Evolutionary conservation across 78 protist genomes (phyloP).

Genomic region (Chrysochromulina parva): DNA sequence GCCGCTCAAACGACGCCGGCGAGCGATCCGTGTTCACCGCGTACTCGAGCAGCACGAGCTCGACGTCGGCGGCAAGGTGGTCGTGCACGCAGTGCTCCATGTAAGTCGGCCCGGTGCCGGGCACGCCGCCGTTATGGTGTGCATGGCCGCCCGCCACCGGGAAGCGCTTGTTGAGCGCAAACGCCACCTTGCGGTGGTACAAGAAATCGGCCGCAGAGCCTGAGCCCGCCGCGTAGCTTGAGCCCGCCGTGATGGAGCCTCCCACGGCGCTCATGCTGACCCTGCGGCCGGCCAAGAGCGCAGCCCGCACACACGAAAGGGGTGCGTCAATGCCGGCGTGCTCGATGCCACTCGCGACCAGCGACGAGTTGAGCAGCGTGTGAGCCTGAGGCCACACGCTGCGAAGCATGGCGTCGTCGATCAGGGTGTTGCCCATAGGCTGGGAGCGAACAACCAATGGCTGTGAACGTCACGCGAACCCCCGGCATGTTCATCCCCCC

Average conservation of each 20-base stretch:
- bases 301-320: not conserved
- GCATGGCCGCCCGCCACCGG: not conserved
- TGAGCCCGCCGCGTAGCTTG: not conserved
- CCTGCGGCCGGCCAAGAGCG: not conserved
- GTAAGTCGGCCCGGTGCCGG: conserved; percentile 16
- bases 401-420: no score
- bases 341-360: not conserved
- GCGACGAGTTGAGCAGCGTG: not conserved
- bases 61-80: not conserved
- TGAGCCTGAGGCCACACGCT: no score
- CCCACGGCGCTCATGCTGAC: not conserved
- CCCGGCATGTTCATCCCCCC: no score
- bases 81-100: conserved; percentile 23
- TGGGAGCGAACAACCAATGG: no score
- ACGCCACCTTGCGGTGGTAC: not conserved
- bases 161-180: not conserved
- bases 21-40: not conserved
- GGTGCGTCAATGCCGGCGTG: not conserved
- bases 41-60: not conserved
- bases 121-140: not conserved
- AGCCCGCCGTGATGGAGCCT: conserved; percentile 13
- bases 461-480: no score
- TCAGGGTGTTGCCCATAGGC: no score
- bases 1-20: not conserved
- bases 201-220: not conserved